Conservation (phyloP, 768 basidiomycete genomes). For the Suillus clintonianus region DNA sequence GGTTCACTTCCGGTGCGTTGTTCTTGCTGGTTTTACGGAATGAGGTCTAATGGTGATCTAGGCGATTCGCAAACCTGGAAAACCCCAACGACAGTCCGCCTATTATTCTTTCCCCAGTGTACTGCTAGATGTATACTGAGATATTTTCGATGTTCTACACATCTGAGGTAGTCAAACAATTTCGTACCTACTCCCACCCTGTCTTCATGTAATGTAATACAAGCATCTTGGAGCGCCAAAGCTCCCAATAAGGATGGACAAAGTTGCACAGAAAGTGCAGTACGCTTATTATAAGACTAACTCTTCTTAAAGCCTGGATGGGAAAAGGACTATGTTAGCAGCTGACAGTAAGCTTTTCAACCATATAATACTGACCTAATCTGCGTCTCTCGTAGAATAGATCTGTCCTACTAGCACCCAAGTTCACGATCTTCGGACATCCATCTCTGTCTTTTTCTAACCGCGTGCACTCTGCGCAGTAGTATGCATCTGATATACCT, state of each 20-base stretch:
- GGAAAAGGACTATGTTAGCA: not conserved
- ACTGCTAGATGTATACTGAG: slow-evolving; percentile 34
- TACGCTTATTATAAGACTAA: slow-evolving; percentile 10
- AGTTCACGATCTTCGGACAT: slow-evolving; percentile 96
- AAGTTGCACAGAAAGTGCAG: not conserved
- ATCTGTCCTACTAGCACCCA: slow-evolving; percentile 93
- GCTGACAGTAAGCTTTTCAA: not conserved
- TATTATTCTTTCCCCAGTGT: slow-evolving; percentile 64
- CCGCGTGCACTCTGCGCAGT: slow-evolving; percentile 96
- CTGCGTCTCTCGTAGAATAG: slow-evolving; percentile 89
- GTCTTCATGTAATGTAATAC: not conserved
- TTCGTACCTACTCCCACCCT: not conserved
- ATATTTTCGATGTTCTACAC: not conserved
- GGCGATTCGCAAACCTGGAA: slow-evolving; percentile 60
- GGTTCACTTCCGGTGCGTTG: slow-evolving; percentile 63
- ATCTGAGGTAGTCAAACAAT: not conserved
- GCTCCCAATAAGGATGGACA: not conserved
- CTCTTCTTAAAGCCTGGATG: slow-evolving; percentile 35
- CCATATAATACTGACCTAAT: slow-evolving; percentile 52
- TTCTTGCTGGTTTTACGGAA: not conserved
- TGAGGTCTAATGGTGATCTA: slow-evolving; percentile 17
- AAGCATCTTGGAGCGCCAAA: not conserved
- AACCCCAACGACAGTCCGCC: slow-evolving; percentile 54
- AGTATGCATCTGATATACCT: slow-evolving; percentile 99
- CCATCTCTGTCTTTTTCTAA: slow-evolving; percentile 98